phyloP scores from a whole-genome alignment of 768 basidiomycete species.

The Rhodotorula babjevae region DNA sequence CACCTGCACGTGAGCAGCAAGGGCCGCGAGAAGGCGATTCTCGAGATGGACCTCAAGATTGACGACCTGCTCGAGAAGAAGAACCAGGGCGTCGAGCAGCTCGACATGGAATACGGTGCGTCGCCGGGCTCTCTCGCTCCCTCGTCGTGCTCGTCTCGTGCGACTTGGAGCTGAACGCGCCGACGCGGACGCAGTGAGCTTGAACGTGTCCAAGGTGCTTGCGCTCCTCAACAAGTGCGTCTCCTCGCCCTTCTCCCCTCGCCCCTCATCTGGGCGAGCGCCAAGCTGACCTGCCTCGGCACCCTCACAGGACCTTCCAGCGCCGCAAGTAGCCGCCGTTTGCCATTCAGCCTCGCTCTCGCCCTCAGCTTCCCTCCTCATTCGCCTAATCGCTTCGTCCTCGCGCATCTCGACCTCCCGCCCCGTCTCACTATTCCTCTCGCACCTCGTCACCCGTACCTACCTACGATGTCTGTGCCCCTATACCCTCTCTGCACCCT shows the following conservation, averaged over 20 bases:
- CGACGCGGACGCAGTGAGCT: conserved; percentile 4
- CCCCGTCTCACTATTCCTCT: too few species aligned
- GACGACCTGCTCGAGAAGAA: conserved; percentile 98
- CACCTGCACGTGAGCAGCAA: conserved; percentile 25
- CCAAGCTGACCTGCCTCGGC: neutral
- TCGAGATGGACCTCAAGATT: conserved; percentile 95
- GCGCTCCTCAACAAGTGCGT: conserved; percentile 37
- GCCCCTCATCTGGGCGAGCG: neutral
- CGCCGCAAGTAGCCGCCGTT: conserved; percentile 11
- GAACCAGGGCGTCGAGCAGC: conserved; percentile 94
- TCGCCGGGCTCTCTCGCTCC: conserved; percentile 13
- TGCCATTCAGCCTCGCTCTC: neutral
- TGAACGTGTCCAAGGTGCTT: conserved; percentile 34
- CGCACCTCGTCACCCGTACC: neutral
- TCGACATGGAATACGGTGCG: conserved; percentile 97
- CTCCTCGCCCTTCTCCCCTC: neutral
- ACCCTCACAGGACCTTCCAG: conserved; percentile 25
- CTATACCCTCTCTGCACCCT: too few species aligned
- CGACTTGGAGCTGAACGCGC: neutral
- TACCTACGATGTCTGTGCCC: too few species aligned
- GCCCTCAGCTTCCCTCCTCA: too few species aligned
- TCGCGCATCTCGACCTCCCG: too few species aligned
- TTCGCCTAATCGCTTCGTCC: too few species aligned
- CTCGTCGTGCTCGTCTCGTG: neutral
- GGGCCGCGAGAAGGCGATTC: conserved; percentile 94